These are phyloP conservation scores for Cinnamomum micranthum DNA, from an alignment of 164 flowering plant genomes.

Conservation along the genomic window DNA sequence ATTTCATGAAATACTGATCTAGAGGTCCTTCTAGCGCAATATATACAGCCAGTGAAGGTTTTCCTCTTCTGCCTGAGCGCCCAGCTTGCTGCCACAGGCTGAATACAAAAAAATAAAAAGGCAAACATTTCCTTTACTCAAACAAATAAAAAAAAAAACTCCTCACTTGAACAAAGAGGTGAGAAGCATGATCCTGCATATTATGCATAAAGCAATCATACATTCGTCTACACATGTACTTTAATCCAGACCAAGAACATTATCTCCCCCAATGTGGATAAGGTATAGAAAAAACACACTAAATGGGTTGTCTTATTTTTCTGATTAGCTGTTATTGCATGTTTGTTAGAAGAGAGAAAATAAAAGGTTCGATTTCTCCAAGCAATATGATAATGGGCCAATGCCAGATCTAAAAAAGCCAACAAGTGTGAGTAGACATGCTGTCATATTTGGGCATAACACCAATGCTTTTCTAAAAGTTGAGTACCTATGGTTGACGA, in stretches of 20 bases:
- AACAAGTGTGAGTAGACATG: too few relatives aligned
- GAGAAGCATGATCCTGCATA: background rate
- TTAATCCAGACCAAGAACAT: background rate
- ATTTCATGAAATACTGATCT: slow-evolving; percentile 92
- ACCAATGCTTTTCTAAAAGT: background rate
- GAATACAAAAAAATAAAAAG: slow-evolving; percentile 9
- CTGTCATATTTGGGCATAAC: background rate
- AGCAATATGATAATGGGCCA: background rate
- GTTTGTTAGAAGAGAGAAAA: background rate
- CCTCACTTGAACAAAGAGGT: background rate
- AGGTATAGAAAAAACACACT: background rate
- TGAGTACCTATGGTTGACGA: background rate
- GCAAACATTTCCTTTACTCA: background rate
- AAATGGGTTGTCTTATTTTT: background rate
- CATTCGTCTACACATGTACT: background rate
- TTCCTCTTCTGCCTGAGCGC: slow-evolving; percentile 91
- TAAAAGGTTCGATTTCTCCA: background rate
- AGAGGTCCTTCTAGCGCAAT: slow-evolving; percentile 94
- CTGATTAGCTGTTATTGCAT: too few relatives aligned
- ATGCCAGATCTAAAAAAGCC: background rate
- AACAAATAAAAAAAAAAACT: too few relatives aligned
- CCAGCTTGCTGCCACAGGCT: slow-evolving; percentile 99
- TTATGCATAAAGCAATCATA: background rate
- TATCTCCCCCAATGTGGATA: slow-evolving; percentile 3
- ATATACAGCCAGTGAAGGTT: slow-evolving; percentile 78